Percentiles rank a stretch among this genome's conserved stretches.
phyloP scores from a whole-genome alignment of 2,329 filamentous ascomycete genomes.

The Geosmithia flava region DNA sequence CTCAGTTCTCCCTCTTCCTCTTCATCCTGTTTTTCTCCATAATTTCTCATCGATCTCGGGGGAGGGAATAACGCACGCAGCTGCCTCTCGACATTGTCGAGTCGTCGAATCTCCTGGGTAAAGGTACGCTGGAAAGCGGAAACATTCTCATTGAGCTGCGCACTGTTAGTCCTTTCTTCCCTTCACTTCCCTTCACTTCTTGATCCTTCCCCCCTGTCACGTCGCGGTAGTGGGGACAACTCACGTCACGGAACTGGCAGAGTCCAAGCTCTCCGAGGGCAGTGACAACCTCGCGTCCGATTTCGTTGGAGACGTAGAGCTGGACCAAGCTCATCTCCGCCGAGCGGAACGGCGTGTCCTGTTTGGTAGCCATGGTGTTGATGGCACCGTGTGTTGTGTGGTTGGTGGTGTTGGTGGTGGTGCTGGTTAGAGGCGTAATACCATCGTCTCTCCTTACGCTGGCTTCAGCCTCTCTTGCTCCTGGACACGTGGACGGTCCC shows the following conservation, averaged over 20 bases:
- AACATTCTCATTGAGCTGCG: slow-evolving; percentile 79
- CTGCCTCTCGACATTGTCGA: slow-evolving; percentile 97
- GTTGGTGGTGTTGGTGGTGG: slow-evolving; percentile 11
- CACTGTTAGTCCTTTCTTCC: slow-evolving; percentile 6
- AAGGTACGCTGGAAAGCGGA: slow-evolving; percentile 95
- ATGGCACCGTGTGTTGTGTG: not conserved
- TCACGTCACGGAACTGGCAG: slow-evolving; percentile 94
- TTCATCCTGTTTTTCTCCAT: not conserved
- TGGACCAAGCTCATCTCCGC: slow-evolving; percentile 99
- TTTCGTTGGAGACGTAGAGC: slow-evolving; percentile 98
- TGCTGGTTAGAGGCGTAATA: not conserved
- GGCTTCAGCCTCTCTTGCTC: not conserved
- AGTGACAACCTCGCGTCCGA: slow-evolving; percentile 93
- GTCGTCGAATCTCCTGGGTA: slow-evolving; percentile 90
- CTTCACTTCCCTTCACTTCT: not conserved
- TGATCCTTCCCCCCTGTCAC: too few relatives aligned
- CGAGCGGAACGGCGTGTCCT: slow-evolving; percentile 98
- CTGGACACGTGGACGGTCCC: not conserved
- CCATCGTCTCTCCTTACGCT: not conserved
- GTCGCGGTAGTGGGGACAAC: slow-evolving; percentile 18
- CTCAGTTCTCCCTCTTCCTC: not conserved
- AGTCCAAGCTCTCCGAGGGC: slow-evolving; percentile 90
- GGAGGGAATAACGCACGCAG: slow-evolving; percentile 53
- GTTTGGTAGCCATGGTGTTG: slow-evolving; percentile 41
- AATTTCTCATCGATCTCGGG: not conserved